phyloP scores from a whole-genome alignment of 257 asterid species.

The Solanum virginianum region DNA sequence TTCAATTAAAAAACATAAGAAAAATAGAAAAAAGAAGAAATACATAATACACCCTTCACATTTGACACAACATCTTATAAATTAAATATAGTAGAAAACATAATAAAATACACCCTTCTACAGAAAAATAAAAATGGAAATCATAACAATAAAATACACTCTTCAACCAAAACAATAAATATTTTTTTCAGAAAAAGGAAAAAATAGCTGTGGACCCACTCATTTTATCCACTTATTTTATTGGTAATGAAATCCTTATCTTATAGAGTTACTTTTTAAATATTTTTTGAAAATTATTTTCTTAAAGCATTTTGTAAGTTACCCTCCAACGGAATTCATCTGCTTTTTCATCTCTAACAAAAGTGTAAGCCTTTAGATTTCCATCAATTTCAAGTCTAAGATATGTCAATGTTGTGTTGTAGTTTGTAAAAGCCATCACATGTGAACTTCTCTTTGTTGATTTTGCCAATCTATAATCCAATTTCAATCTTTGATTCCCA shows the following conservation, averaged over 20 bases:
- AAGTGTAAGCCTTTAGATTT: constrained; percentile 20
- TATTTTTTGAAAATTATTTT: neutral
- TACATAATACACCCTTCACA: neutral
- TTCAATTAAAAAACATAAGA: neutral
- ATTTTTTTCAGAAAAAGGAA: neutral
- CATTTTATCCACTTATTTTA: neutral
- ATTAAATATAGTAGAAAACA: neutral
- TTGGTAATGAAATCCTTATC: neutral
- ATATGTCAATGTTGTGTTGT: constrained; percentile 24
- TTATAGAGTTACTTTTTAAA: neutral
- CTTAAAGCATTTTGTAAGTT: neutral
- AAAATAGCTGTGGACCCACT: neutral
- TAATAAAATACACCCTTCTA: neutral
- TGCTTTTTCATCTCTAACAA: neutral
- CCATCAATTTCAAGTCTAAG: constrained; percentile 39
- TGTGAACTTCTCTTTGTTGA: neutral
- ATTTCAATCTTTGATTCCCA: neutral
- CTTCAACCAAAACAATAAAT: neutral
- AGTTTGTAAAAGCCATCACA: constrained; percentile 8
- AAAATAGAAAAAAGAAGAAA: neutral
- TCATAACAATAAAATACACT: neutral
- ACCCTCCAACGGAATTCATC: neutral
- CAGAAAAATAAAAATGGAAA: neutral
- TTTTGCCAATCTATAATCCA: neutral
- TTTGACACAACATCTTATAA: neutral